Conservation (phyloP, 495 filamentous ascomycete species). For the Aspergillus cavernicola region DNA sequence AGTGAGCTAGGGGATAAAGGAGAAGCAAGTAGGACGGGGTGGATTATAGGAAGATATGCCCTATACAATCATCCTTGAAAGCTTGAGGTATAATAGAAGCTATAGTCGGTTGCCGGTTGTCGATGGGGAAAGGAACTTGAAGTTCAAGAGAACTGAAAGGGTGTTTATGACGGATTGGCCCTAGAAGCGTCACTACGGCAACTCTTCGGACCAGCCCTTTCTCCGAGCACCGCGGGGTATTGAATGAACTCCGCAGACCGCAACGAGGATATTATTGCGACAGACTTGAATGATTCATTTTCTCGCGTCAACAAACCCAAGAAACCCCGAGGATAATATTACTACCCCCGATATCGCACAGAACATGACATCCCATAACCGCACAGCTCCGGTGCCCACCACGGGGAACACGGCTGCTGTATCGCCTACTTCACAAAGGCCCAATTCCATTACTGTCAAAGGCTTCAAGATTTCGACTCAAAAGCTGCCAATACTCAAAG, state of each 20-base stretch:
- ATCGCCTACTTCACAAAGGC: conserved; percentile 27
- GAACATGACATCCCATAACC: conserved; percentile 4
- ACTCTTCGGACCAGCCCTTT: conserved; percentile 39
- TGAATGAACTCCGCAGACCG: conserved; percentile 1
- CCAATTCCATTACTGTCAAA: conserved; percentile 45
- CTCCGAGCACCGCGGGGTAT: conserved; percentile 39
- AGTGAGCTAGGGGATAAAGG: neutral
- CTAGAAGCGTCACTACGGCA: conserved; percentile 34
- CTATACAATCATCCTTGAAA: conserved; percentile 6
- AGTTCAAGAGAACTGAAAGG: conserved; percentile 20
- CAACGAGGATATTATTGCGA: neutral
- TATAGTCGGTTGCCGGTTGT: conserved; percentile 7
- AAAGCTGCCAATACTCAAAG: conserved; percentile 89
- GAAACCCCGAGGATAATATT: neutral
- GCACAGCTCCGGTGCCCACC: neutral
- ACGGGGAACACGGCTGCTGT: conserved; percentile 19
- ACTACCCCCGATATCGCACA: neutral
- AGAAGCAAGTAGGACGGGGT: neutral
- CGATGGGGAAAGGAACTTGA: conserved; percentile 13
- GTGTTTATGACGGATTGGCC: conserved; percentile 30
- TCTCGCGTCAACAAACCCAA: too few relatives aligned
- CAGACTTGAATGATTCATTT: too few relatives aligned
- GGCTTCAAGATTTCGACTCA: conserved; percentile 70
- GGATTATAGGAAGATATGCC: neutral
- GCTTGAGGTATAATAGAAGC: neutral